Base-by-base conservation (phyloP, 495 filamentous ascomycete genomes). In the Collariella sp. region DNA sequence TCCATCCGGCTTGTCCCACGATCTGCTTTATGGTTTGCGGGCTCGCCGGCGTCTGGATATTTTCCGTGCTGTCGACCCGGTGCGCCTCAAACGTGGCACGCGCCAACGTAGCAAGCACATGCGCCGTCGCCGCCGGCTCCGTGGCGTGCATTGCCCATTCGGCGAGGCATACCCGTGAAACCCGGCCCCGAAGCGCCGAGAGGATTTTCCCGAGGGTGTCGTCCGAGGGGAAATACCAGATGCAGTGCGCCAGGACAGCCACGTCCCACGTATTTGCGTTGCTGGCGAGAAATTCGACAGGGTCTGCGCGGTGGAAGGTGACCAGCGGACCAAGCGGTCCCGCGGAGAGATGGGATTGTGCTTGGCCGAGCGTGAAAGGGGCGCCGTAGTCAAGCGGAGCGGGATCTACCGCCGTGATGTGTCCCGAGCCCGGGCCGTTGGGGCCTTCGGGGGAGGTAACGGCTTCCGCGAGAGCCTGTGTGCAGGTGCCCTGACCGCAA, bases 401-500 rank as follows among this genome's bases (percentile, higher is more conserved):
- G 2, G 76, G 78, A 62, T 82, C 79, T 22, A 80, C 50, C 6
- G 73, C 78, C 20, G 65, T 67, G 22, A 80, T 64, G 44, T 67
- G 65, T 0, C 76, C 75, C 29, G 45, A 47, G 45, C 45, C 29
- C n/a, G 26, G n/a, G n/a, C n/a, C n/a, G n/a, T n/a, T 34, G 26
- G 45, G 29, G 29, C 38, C 31, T 10, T 33, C 19, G 0, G 62
- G 43, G 12, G 67, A 55, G 5, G 72, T 70, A 2, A 80, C 73
- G 13, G 69, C 65, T 44, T 67, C 55, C 55, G 78, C 78, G 9
- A 80, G 67, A 7, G 67, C 73, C 13, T 65, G 60, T 0, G 77
- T 78, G 55, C 65, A 70, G 52, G 76, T 74, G 4, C 78, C 79
- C 53, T 80, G 78, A 16, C 78, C 78, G 63, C 78, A 80, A 44